Evolutionary conservation across 2,329 filamentous ascomycete genomes (phyloP), one percentile per base, ranked within the genome.

Genomic region (Epichloe aotearoae): DNA sequence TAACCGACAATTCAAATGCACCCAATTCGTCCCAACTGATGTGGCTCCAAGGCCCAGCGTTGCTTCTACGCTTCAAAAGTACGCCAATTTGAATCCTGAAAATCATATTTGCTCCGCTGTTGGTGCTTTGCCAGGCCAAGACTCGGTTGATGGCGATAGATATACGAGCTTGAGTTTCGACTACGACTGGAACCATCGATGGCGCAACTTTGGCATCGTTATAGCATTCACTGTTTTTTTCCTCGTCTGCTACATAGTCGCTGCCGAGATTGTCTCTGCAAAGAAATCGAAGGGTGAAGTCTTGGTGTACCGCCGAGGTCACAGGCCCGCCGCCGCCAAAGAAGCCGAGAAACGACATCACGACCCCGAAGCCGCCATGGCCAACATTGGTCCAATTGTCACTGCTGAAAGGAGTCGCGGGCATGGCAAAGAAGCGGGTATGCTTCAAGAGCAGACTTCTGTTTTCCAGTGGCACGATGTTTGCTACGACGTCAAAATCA

Each of bases 391-490:
- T 2, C 72, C 73, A 10, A 62, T 69, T 17, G 68, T 70, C 14
- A 75, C 73, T 7, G 67, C 72, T n/a, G 68, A 70, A 45, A 66
- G 66, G 33, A 66, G 64, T 30, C 61, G 62, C 11, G 61, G 59
- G 51, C 60, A 58, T 33, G 62, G 67, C 41, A 71, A 73, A 58
- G 64, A 70, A 49, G 59, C 52, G 4, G 71, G 66, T 41, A 72
- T 69, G 37, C 61, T 77, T 2, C 64, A 72, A 58, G 56, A 65
- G 56, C 83, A 88, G 62, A 88, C 80, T 4, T 85, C 86, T 20
- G 80, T 90, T 54, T 94, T 94, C 73, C 85, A 88, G 61, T 95
- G 88, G 89, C 77, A 83, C 56, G 76, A 91, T 58, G 83, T 95
- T 2, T 89, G 84, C 69, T 95, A 79, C 60, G 76, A 82, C 53